Conservation (phyloP, 2,329 filamentous ascomycete genomes). For the Exophiala sp. region DNA sequence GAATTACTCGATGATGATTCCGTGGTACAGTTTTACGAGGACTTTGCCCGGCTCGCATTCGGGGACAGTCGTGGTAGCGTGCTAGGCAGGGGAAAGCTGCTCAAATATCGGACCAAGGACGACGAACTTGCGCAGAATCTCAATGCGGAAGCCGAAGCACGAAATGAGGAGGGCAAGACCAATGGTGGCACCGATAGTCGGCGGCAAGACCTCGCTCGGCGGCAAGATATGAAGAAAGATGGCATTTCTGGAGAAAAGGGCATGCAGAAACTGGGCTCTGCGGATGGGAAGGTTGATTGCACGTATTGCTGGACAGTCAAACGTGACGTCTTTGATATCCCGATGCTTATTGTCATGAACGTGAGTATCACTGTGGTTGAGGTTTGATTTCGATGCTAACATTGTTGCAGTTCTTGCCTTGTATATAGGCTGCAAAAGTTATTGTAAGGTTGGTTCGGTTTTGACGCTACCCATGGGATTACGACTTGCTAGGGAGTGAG, state of each 20-base stretch:
- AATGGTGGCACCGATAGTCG: conserved; percentile 30
- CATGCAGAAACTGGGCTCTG: conserved; percentile 73
- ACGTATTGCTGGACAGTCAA: conserved; percentile 97
- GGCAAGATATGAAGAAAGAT: conserved; percentile 36
- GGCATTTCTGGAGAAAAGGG: conserved; percentile 56
- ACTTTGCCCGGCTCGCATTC: conserved; percentile 89
- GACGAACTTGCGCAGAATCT: conserved; percentile 32
- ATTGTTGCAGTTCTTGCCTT: conserved; percentile 31
- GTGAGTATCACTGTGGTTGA: conserved; percentile 57
- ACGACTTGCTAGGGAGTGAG: not conserved
- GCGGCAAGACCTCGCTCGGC: conserved; percentile 15
- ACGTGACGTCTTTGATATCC: conserved; percentile 95
- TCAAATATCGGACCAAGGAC: conserved; percentile 83
- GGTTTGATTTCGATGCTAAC: not conserved
- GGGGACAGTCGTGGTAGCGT: conserved; percentile 84
- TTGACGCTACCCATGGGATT: not conserved
- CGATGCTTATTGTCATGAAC: conserved; percentile 97
- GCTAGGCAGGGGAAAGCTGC: conserved; percentile 75
- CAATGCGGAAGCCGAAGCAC: conserved; percentile 35
- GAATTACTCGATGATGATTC: conserved; percentile 92
- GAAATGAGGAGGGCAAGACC: conserved; percentile 42
- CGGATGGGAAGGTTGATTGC: conserved; percentile 88
- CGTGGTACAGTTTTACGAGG: conserved; percentile 91
- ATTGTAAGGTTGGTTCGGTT: not conserved
- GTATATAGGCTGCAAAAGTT: conserved; percentile 26